Percentiles rank a stretch among this genome's conserved stretches.
These are phyloP conservation scores for Chamaecrista fasciculata DNA, from an alignment of 306 rosid species.

Conservation along the genomic window DNA sequence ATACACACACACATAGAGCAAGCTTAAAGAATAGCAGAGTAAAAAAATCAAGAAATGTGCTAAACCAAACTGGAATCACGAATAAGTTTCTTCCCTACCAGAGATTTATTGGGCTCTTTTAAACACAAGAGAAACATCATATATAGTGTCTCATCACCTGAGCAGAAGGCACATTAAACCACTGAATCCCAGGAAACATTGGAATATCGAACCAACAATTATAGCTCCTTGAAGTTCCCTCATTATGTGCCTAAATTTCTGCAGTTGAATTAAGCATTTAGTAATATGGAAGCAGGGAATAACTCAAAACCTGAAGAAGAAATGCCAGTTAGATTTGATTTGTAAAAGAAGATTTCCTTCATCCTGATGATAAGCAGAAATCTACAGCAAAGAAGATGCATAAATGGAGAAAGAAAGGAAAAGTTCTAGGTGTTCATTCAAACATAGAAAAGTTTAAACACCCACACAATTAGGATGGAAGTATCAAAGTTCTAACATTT, in stretches of 20 bases:
- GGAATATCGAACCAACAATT: slow-evolving; percentile 85
- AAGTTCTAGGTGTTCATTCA: neutral
- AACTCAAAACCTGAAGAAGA: slow-evolving; percentile 6
- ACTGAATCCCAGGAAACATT: slow-evolving; percentile 77
- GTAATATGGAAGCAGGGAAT: slow-evolving; percentile 24
- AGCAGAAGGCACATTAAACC: slow-evolving; percentile 84
- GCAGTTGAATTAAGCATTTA: slow-evolving; percentile 36
- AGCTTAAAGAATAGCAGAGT: neutral
- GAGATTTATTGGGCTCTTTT: slow-evolving; percentile 5
- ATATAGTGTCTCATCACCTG: slow-evolving; percentile 50
- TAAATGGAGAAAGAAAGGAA: slow-evolving; percentile 9
- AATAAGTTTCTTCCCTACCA: slow-evolving; percentile 10
- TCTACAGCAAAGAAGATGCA: slow-evolving; percentile 9
- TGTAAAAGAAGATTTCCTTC: neutral
- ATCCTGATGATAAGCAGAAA: slow-evolving; percentile 2
- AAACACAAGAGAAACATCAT: slow-evolving; percentile 6
- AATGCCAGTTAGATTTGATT: slow-evolving; percentile 25
- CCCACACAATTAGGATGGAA: neutral
- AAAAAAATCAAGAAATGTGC: slow-evolving; percentile 7
- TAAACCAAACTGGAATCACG: neutral
- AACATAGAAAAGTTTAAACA: neutral
- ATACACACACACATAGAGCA: neutral
- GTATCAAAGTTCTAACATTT: slow-evolving; percentile 19
- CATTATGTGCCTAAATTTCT: slow-evolving; percentile 97
- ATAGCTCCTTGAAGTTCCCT: slow-evolving; percentile 97